Conservation (phyloP, 306 rosid species). For the Aeschynomene evenia region DNA sequence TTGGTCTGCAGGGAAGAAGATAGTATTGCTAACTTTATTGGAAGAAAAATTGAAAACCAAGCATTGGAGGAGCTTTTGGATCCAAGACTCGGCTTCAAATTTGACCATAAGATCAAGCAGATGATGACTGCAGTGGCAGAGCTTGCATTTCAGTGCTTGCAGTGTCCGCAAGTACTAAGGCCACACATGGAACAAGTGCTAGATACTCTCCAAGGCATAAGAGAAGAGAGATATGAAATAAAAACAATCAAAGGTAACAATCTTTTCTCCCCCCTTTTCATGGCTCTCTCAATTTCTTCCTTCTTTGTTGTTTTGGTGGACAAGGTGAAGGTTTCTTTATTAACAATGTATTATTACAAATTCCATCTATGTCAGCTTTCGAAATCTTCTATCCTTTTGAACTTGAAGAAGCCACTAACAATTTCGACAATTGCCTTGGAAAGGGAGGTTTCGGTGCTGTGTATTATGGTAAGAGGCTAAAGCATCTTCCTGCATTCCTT, state of each 20-base stretch:
- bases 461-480: slow-evolving; percentile 46
- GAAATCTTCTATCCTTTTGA: slow-evolving; percentile 15
- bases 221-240: not conserved
- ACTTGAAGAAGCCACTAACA: slow-evolving; percentile 44
- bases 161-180: slow-evolving; percentile 14
- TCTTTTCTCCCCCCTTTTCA: not conserved
- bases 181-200: slow-evolving; percentile 23
- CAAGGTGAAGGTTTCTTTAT: not conserved
- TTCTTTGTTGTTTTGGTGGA: not conserved
- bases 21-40: not conserved
- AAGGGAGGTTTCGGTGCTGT: slow-evolving; percentile 64
- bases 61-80: slow-evolving; percentile 7
- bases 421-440: slow-evolving; percentile 44
- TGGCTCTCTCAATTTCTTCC: not conserved
- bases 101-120: not conserved
- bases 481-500: not conserved
- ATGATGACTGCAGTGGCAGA: slow-evolving; percentile 7
- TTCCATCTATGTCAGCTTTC: slow-evolving; percentile 15
- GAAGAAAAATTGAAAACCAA: not conserved
- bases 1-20: not conserved
- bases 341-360: not conserved
- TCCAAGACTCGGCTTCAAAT: slow-evolving; percentile 23
- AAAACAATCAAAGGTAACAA: not conserved
- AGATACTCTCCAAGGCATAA: slow-evolving; percentile 2
- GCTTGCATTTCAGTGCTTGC: slow-evolving; percentile 19